phyloP scores from a whole-genome alignment of 1,139 yeast genomes.

The Barnettozyma hawaiiensis region DNA sequence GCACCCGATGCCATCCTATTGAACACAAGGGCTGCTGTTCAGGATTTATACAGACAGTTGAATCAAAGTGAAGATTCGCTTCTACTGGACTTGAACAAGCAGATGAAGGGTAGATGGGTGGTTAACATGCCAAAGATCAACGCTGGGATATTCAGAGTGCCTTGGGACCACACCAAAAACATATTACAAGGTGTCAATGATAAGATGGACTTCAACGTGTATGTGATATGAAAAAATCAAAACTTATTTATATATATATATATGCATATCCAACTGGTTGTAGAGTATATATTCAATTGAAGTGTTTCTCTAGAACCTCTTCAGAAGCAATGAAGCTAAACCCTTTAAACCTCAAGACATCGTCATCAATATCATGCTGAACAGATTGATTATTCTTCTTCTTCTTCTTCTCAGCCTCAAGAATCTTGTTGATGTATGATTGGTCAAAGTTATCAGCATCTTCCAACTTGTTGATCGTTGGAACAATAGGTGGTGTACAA shows the following conservation, averaged over 20 bases:
- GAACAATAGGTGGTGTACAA: constrained; percentile 58
- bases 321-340: constrained; percentile 23
- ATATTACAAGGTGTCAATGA: constrained; percentile 33
- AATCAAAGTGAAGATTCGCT: constrained; percentile 11
- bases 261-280: too few species aligned
- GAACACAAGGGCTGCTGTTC: constrained; percentile 44
- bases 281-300: not conserved
- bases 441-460: constrained; percentile 87
- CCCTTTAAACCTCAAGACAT: constrained; percentile 18
- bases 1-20: constrained; percentile 40
- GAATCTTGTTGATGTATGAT: constrained; percentile 58
- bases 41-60: constrained; percentile 40
- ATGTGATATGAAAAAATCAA: constrained; percentile 25
- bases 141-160: constrained; percentile 73
- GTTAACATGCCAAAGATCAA: constrained; percentile 66
- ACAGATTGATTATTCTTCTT: constrained; percentile 4
- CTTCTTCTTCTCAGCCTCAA: constrained; percentile 1
- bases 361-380: not conserved
- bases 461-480: constrained; percentile 73
- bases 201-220: constrained; percentile 38
- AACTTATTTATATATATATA: not conserved
- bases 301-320: constrained; percentile 13
- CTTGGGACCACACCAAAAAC: constrained; percentile 65
- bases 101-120: constrained; percentile 5
- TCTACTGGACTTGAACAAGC: not conserved